phyloP scores from a whole-genome alignment of 495 filamentous ascomycete species.

The Opeltia flavorubescens region DNA sequence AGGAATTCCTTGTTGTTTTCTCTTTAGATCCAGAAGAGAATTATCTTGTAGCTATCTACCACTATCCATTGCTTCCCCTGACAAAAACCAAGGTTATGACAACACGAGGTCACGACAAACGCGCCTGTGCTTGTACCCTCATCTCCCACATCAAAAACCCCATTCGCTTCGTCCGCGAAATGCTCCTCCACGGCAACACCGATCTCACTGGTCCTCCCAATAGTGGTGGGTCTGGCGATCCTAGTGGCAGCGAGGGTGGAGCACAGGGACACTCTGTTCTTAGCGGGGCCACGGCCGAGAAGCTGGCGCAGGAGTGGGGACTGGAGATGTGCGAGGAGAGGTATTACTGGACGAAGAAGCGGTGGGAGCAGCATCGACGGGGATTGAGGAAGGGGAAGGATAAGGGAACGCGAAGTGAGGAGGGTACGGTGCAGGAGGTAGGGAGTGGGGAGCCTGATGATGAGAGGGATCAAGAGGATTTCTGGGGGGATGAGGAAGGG shows the following conservation, averaged over 20 bases:
- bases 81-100: conserved; percentile 54
- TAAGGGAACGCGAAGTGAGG: conserved; percentile 17
- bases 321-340: conserved; percentile 53
- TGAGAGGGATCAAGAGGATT: conserved; percentile 15
- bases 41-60: neutral
- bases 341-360: conserved; percentile 66
- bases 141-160: conserved; percentile 64
- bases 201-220: conserved; percentile 38
- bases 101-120: conserved; percentile 46
- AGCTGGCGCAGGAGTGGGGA: conserved; percentile 55
- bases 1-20: too few species aligned
- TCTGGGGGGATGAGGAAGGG: conserved; percentile 13
- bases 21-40: neutral
- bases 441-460: conserved; percentile 23
- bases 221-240: conserved; percentile 46
- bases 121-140: conserved; percentile 62
- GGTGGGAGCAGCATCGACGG: conserved; percentile 72
- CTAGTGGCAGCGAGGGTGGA: conserved; percentile 53
- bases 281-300: conserved; percentile 41
- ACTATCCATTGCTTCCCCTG: neutral
- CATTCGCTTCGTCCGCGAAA: conserved; percentile 56
- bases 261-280: conserved; percentile 33
- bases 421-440: conserved; percentile 1
- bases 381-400: conserved; percentile 48
- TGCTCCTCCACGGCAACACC: conserved; percentile 43